These are phyloP conservation scores for Isoetes taiwanensis DNA, from an alignment of 75 land plant genomes.

Conservation along the genomic window DNA sequence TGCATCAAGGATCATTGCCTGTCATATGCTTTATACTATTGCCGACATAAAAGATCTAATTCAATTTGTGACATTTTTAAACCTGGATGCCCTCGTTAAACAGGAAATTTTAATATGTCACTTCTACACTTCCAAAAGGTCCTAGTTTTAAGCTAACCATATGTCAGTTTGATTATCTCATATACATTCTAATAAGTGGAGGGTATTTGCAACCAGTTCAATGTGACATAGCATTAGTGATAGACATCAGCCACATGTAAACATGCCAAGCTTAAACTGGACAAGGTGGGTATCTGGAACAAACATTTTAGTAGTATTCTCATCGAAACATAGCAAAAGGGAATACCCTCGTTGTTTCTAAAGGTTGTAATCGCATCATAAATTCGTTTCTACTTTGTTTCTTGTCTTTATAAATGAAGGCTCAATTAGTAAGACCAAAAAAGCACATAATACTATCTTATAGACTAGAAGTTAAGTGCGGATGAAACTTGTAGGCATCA, in stretches of 20 bases:
- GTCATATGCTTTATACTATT: slow-evolving; percentile 81
- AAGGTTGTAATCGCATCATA: slow-evolving; percentile 89
- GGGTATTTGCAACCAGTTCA: too few relatives aligned
- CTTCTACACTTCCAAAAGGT: slow-evolving; percentile 3
- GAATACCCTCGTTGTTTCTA: slow-evolving; percentile 83
- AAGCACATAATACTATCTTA: too few relatives aligned
- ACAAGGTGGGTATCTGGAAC: too few relatives aligned
- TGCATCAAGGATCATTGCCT: slow-evolving; percentile 87
- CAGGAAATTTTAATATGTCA: not conserved
- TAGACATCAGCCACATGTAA: too few relatives aligned
- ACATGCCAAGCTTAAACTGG: too few relatives aligned
- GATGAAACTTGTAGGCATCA: too few relatives aligned
- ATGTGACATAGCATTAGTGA: too few relatives aligned
- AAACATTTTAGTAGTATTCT: too few relatives aligned
- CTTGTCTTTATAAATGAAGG: slow-evolving; percentile 34
- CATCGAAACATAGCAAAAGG: not conserved
- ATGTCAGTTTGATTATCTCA: too few relatives aligned
- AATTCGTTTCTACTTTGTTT: slow-evolving; percentile 95
- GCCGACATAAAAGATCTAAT: slow-evolving; percentile 78
- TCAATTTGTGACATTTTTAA: slow-evolving; percentile 92
- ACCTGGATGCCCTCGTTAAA: slow-evolving; percentile 76
- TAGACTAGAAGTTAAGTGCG: too few relatives aligned
- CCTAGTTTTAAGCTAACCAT: not conserved
- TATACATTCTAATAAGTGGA: too few relatives aligned
- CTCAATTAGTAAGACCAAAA: not conserved